A percentile compares a stretch with the other conserved stretches of the same genome.
Evolutionary conservation across 2,329 filamentous ascomycete genomes (phyloP).

Genomic region (Xenoacremonium recifei): DNA sequence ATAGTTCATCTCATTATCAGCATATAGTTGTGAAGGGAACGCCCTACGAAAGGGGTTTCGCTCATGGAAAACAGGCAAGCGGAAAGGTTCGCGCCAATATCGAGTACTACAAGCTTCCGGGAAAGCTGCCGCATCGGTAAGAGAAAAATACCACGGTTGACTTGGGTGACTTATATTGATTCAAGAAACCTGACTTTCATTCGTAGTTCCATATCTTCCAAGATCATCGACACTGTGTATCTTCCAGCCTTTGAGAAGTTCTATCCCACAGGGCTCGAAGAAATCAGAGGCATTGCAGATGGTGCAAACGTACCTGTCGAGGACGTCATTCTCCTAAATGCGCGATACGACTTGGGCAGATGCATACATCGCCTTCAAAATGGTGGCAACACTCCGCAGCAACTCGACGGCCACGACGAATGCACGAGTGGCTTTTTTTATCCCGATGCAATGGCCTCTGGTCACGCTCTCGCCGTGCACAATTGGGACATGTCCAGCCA

Average conservation of each 20-base stretch:
- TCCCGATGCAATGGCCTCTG: conserved; percentile 7
- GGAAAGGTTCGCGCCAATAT: neutral
- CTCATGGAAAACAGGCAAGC: neutral
- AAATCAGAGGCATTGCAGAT: conserved; percentile 50
- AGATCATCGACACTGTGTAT: conserved; percentile 5
- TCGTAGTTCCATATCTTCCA: no score
- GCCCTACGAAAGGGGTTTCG: neutral
- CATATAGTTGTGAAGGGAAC: neutral
- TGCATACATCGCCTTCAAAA: conserved; percentile 6
- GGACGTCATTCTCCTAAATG: conserved; percentile 55
- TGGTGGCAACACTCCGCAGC: conserved; percentile 10
- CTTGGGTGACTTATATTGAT: no score
- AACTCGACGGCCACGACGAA: conserved; percentile 36
- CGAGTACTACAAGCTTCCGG: neutral
- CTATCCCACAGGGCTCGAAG: conserved; percentile 20
- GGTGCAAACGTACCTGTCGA: conserved; percentile 43
- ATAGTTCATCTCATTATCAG: neutral
- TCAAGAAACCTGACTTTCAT: no score
- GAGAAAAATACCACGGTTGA: no score
- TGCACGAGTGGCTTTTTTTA: conserved; percentile 45
- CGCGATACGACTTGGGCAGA: conserved; percentile 51
- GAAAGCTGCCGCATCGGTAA: neutral
- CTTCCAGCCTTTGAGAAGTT: conserved; percentile 3
- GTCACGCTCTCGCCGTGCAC: conserved; percentile 42
- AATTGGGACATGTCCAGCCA: conserved; percentile 48